Evolutionary conservation across 345 rosid species (phyloP), one percentile per base, ranked within the genome.

Genomic region (Arabidopsis suecica): DNA sequence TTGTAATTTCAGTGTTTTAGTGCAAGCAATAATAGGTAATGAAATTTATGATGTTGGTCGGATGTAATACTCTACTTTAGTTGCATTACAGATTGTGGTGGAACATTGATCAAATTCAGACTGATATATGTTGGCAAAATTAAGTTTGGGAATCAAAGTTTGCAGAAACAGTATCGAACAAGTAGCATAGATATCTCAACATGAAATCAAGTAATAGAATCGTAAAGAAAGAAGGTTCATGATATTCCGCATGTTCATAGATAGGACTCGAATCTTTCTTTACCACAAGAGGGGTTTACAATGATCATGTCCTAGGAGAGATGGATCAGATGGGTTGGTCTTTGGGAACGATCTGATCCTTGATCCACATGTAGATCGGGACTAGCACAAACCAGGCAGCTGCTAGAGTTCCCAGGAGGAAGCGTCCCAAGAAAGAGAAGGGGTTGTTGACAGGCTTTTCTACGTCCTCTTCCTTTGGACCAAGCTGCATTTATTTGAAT

Each of bases 321-420:
- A 95, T 87, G 32, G 97, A 62, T 77, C 78, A 78, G 69, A 95
- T 89, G 32, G 98, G 96, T 75, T 68, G 83, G 34, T 88, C 98
- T 86, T 90, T 82, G 25, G 99, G 98, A 48, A 86, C 82, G 65
- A 92, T 79, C 82, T 82, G 88, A 85, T 92, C 97, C 80, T 95
- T 95, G 79, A 95, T 60, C 99, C 99, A 95, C 99, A 95, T 90
- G 87, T 95, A 92, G 77, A 92, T 86, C 0, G 99, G 96, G 72
- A 95, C 80, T 81, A 95, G 70, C 23, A 90, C 96, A 65, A 73
- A 95, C 83, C 94, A 95, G 0, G 91, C 73, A 44, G 88, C 94
- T 0, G 98, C 97, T 82, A 88, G 36, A 54, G 80, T 82, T 10
- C 99, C 99, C 78, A 95, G 69, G 6, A 95, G 7, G 74, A 95